Evolutionary conservation across 148 eudicot genomes (phyloP), one percentile per base, ranked within the genome.

Genomic region (Tetragonia tetragonoides): DNA sequence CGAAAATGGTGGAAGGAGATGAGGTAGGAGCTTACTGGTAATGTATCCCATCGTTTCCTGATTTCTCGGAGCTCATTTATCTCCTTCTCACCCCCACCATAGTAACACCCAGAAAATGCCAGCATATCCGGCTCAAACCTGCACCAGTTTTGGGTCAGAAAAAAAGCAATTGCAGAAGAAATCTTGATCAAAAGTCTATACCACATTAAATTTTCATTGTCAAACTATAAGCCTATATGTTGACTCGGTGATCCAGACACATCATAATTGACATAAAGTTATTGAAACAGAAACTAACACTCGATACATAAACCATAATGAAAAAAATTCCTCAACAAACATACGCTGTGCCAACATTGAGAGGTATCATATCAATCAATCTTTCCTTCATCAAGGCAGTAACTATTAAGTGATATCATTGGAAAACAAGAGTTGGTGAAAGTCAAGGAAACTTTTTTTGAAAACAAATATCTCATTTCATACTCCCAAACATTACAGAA

Each of bases 81-180:
- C 83, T 95, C 99, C 79, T 89, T 95, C 73, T 93, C 97, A 80
- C 99, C 99, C 39, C 99, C 99, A 67, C 97, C 99, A 80, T 87
- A 95, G 87, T 95, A 95, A 83, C 99, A 95, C 20, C 99, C 99
- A 70, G 99, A 95, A 82, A 95, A 95, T 40, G 99, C 99, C 64
- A 95, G 88, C 99, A 95, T 95, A 82, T 95, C 99, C 75, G 99
- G 97, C 80, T 95, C 99, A 82, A 91, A 95, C 89, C 99, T 95
- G 84, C 78, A 80, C 73, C 60, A 84, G 20, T 66, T 53, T 70
- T 53, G 64, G 46, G 65, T 72, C 21, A 79, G 64, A 59, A 12
- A 57, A 44, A 54, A 63, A 20, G 47, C 42, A 53, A 46, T 49
- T 20, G 56, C 34, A 3, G 60, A 77, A 66, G 56, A 59, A 84